Evolutionary conservation across 306 rosid genomes (phyloP).

Genomic region (Corylus avellana): DNA sequence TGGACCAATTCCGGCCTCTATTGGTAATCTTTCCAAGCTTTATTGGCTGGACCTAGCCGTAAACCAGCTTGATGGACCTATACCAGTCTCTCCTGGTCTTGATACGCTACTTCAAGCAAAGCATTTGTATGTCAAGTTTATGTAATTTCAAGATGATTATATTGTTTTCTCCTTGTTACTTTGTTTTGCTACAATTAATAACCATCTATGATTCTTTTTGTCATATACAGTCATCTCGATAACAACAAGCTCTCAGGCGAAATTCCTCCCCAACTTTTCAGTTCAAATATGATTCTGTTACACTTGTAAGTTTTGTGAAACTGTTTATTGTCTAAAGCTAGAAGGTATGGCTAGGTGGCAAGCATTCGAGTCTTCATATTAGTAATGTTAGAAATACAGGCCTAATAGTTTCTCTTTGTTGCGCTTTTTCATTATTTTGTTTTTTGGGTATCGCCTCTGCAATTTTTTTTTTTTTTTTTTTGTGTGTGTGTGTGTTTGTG

Average conservation of each 20-base stretch:
- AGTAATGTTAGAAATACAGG: neutral
- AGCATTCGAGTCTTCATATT: neutral
- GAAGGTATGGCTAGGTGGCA: neutral
- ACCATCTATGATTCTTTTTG: neutral
- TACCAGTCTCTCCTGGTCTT: conserved; percentile 50
- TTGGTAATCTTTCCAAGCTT: conserved; percentile 40
- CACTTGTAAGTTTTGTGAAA: conserved; percentile 39
- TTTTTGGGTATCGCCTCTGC: neutral
- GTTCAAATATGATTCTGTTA: conserved; percentile 27
- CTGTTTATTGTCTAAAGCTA: neutral
- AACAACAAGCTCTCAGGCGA: conserved; percentile 28
- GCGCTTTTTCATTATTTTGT: neutral
- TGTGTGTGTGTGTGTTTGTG: neutral
- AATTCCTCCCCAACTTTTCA: conserved; percentile 32
- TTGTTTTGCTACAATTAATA: neutral
- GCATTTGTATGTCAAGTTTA: conserved; percentile 44
- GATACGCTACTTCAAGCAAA: conserved; percentile 26
- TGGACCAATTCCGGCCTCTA: conserved; percentile 39
- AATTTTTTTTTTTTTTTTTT: too few relatives aligned
- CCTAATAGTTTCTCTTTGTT: neutral
- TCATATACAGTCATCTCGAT: conserved; percentile 36
- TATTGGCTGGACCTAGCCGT: conserved; percentile 46
- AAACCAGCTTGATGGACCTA: conserved; percentile 33
- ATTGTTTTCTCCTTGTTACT: neutral
- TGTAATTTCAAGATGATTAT: neutral